Evolutionary conservation across 2,329 filamentous ascomycete genomes (phyloP).

Genomic region (Arthrinium phaeospermum): DNA sequence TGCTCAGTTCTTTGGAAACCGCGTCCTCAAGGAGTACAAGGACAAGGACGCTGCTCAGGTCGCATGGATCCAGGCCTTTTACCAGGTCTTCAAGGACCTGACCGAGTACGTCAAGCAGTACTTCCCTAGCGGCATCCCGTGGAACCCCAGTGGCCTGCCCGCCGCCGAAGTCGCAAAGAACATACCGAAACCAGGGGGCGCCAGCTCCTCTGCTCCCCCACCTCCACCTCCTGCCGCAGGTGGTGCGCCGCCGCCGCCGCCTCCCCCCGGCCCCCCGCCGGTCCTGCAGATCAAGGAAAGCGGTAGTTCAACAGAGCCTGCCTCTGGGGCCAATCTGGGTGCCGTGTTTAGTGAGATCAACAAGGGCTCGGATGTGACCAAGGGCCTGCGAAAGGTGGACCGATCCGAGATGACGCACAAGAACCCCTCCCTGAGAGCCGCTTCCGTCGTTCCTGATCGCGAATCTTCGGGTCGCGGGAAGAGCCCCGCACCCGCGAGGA

Average conservation of each 20-base stretch:
- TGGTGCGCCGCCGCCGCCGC: slow-evolving; percentile 70
- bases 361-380: slow-evolving; percentile 85
- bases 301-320: slow-evolving; percentile 50
- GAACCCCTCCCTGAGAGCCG: slow-evolving; percentile 83
- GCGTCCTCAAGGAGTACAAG: slow-evolving; percentile 89
- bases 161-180: slow-evolving; percentile 70
- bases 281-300: slow-evolving; percentile 65
- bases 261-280: slow-evolving; percentile 73
- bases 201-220: slow-evolving; percentile 53
- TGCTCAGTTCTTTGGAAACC: slow-evolving; percentile 93
- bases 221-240: slow-evolving; percentile 58
- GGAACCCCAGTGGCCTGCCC: slow-evolving; percentile 81
- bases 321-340: slow-evolving; percentile 67
- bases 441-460: slow-evolving; percentile 70
- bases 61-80: slow-evolving; percentile 92
- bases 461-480: slow-evolving; percentile 67
- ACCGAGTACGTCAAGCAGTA: slow-evolving; percentile 84
- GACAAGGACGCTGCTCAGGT: slow-evolving; percentile 79
- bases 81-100: slow-evolving; percentile 85
- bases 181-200: slow-evolving; percentile 53
- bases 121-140: slow-evolving; percentile 78
- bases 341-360: slow-evolving; percentile 94
- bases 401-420: slow-evolving; percentile 98
- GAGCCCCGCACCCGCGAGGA: slow-evolving; percentile 87
- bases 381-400: slow-evolving; percentile 90